Base-by-base conservation (phyloP, 176 grass and related monocot species). In the Triticum timopheevii region DNA sequence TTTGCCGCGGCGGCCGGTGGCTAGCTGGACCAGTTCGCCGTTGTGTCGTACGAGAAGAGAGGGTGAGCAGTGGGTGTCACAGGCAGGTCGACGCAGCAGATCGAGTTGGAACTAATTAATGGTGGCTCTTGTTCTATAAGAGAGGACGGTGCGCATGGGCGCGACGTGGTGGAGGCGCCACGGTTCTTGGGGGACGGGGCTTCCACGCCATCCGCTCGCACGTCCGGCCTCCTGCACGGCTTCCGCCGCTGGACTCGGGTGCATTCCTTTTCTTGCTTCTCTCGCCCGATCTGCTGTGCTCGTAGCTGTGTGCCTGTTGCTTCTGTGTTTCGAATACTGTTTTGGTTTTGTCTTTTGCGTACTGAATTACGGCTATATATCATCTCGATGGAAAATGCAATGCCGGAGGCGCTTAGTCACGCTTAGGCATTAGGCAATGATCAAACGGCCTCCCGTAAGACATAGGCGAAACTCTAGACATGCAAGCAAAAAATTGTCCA, bases 161-260 rank as follows among this genome's bases (percentile, higher is more conserved):
- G 87, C 82, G 42, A 80, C 76, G 82, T 66, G 82, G 77, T 56
- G 61, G 68, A 25, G 68, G 40, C 68, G 77, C 58, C 78, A 38
- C 58, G 69, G 15, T 23, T 86, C 83, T 76, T 77, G 70, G 77
- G 54, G 34, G 49, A 22, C 23, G 38, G 34, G 70, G 64, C 74
- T 20, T 22, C 42, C 16, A 67, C 69, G 86, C 42, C 65, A 65
- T 84, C 42, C 54, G 58, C 82, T 66, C 66, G 76, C 15, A 27
- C 31, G 73, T 4, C 50, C 8, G 15, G 74, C 62, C 10, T 1
- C 13, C 22, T 3, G 42, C 86, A 23, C 33, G 85, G 42, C 44
- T 42, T 30, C 50, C 79, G 86, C 79, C 79, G 9, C 59, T 12
- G 58, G 71, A 87, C 69, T 54, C 49, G 54, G 85, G 2, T 72